A percentile compares a stretch with the other conserved stretches of the same genome.
phyloP scores from a whole-genome alignment of 2,329 filamentous ascomycete genomes.

The Trichoderma sp. region DNA sequence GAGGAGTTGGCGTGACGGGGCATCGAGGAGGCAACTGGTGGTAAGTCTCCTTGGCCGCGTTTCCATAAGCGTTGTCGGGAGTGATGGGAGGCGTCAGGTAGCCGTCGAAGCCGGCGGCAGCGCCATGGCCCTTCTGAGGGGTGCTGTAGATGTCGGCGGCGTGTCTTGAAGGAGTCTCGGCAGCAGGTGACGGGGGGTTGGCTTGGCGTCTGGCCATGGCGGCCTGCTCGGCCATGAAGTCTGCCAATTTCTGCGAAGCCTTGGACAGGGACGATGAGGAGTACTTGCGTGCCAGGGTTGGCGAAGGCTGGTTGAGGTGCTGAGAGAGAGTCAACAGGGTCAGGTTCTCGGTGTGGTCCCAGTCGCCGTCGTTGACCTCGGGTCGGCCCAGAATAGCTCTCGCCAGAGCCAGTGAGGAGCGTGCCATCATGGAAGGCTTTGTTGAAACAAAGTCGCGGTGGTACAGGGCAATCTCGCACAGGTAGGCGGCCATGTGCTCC shows the following conservation, averaged over 20 bases:
- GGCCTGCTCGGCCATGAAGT: constrained; percentile 63
- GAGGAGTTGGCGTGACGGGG: constrained; percentile 66
- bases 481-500: constrained; percentile 92
- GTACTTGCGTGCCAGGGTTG: constrained; percentile 63
- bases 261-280: constrained; percentile 57
- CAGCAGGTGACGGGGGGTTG: constrained; percentile 64
- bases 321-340: constrained; percentile 65
- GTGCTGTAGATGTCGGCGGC: constrained; percentile 72
- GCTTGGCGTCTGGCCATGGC: constrained; percentile 55
- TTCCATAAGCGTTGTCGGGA: constrained; percentile 67
- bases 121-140: constrained; percentile 74
- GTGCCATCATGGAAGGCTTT: constrained; percentile 86
- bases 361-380: constrained; percentile 75
- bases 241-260: constrained; percentile 59
- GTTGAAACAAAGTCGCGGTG: constrained; percentile 96
- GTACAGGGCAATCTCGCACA: constrained; percentile 93
- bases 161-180: constrained; percentile 55
- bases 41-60: constrained; percentile 53
- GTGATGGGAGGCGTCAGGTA: constrained; percentile 87
- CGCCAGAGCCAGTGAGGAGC: constrained; percentile 82
- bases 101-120: constrained; percentile 67
- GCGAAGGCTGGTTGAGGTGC: constrained; percentile 62
- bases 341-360: constrained; percentile 72
- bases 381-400: constrained; percentile 82
- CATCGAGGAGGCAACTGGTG: constrained; percentile 57